Evolutionary conservation across 148 eudicot genomes (phyloP).

Genomic region (Cornus kousa): DNA sequence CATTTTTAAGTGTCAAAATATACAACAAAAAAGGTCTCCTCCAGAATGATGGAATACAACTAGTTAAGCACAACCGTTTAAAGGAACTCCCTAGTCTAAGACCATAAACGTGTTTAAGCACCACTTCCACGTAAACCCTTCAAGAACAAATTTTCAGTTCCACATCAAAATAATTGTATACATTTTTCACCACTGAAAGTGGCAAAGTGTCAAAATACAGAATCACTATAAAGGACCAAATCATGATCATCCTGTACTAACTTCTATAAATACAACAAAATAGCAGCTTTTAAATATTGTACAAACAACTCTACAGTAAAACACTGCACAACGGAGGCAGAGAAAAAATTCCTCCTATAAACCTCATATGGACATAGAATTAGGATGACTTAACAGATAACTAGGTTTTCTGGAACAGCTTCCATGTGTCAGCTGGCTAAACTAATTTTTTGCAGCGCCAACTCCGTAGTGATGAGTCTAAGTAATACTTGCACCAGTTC

Average conservation of each 20-base stretch:
- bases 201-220: neutral
- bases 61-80: too few species aligned
- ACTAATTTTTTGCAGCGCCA: constrained; percentile 60
- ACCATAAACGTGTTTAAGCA: neutral
- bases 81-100: neutral
- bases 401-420: neutral
- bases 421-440: constrained; percentile 33
- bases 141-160: neutral
- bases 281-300: neutral
- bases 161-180: neutral
- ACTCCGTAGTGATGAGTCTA: constrained; percentile 55
- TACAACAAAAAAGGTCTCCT: too few species aligned
- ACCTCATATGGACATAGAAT: constrained; percentile 10
- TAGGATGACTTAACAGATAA: neutral
- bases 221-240: neutral
- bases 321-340: constrained; percentile 22
- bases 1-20: too few species aligned
- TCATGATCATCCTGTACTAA: neutral
- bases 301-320: constrained; percentile 6
- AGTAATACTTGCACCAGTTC: constrained; percentile 78
- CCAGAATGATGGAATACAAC: too few species aligned
- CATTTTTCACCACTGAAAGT: constrained; percentile 1
- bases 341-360: constrained; percentile 17
- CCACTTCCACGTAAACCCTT: neutral
- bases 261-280: neutral